Base-by-base conservation (phyloP, 2,329 filamentous ascomycete species). In the Xylariales sp. region DNA sequence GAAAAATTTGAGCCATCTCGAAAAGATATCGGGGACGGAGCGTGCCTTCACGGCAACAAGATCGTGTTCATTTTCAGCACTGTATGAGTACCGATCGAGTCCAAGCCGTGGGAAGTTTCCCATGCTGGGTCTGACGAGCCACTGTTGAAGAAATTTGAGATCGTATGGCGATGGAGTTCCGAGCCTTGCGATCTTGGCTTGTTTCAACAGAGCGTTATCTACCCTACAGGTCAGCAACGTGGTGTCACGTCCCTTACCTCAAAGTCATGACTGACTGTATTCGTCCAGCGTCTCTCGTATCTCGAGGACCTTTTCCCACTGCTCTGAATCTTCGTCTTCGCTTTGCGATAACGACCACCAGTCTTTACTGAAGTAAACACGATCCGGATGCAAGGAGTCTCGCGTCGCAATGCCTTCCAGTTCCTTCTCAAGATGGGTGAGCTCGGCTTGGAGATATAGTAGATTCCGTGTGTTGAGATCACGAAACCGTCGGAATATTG, bases 251-350 rank as follows among this genome's bases (percentile, higher is more conserved):
- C 9, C 15, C n/a, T 18, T 20, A 16, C 15, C 18, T 21, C 20
- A 14, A 15, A 37, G 7, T n/a, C 20, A 34, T 12, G 9, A 36
- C 45, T 18, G 9, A 47, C 45, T 47, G 19, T 47, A 47, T 8
- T 47, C 19, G 25, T 42, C 31, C 2, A 47, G 45, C 25, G 45
- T 47, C 16, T 20, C 15, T n/a, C 45, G 9, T 5, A 47, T 42
- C 11, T 44, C 45, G 4, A 45, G 42, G 9, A 42, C 11, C 18
- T 47, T 47, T 1, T 47, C 31, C 45, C 45, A 47, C 14, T 47
- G 45, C 19, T 10, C 14, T 6, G 6, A 11, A 3, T 45, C 42
- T 7, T 40, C 35, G 4, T 34, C 21, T n/a, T 40, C 38, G 21
- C 32, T 32, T 2, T 47, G 38, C 3, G 45, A 35, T 4, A 47